phyloP scores from a whole-genome alignment of 306 rosid species.

The Gastrolobium villosum region DNA sequence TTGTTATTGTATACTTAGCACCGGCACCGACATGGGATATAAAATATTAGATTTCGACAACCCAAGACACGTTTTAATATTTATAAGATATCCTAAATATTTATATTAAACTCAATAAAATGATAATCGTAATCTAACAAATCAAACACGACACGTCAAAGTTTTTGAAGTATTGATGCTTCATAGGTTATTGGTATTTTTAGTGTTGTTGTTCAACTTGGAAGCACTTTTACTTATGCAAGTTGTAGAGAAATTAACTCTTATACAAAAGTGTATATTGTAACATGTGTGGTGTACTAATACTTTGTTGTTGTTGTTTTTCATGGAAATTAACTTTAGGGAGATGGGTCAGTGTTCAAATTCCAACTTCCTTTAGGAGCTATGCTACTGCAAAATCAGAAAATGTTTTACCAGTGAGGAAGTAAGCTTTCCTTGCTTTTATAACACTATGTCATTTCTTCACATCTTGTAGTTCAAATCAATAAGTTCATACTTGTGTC shows the following conservation, averaged over 20 bases:
- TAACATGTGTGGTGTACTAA: slow-evolving; percentile 14
- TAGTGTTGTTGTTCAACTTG: too few relatives aligned
- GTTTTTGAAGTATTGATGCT: too few relatives aligned
- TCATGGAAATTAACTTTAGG: slow-evolving; percentile 46
- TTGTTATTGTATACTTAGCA: too few relatives aligned
- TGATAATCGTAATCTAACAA: too few relatives aligned
- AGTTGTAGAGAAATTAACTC: background rate
- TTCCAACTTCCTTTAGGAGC: slow-evolving; percentile 54
- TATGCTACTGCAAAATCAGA: slow-evolving; percentile 65
- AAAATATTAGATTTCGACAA: too few relatives aligned
- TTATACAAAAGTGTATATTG: background rate
- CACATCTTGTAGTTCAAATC: background rate
- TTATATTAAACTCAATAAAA: too few relatives aligned
- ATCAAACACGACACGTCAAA: too few relatives aligned
- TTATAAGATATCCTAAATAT: too few relatives aligned
- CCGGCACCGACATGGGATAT: too few relatives aligned
- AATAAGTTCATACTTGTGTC: background rate
- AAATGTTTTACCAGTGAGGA: slow-evolving; percentile 62
- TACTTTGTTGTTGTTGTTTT: slow-evolving; percentile 32
- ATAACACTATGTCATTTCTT: slow-evolving; percentile 12
- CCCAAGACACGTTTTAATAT: too few relatives aligned
- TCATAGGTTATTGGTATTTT: too few relatives aligned
- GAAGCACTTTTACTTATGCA: slow-evolving; percentile 1
- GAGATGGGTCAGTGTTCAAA: slow-evolving; percentile 54
- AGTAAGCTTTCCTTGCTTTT: slow-evolving; percentile 60